Conservation (phyloP, 805 yeast species). For the Wickerhamiella brachini region DNA sequence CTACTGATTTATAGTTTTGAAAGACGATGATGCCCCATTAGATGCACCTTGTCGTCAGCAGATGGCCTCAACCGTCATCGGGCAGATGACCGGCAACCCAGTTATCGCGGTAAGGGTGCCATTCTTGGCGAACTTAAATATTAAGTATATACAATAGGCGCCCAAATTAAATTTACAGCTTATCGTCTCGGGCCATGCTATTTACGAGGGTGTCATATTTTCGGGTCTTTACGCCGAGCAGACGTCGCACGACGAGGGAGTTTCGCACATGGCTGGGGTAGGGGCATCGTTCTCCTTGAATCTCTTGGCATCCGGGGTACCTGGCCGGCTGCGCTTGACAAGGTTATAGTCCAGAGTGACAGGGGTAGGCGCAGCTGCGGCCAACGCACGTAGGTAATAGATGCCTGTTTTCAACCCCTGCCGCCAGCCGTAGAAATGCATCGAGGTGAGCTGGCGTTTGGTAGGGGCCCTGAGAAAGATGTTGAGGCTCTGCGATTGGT, state of each 20-base stretch:
- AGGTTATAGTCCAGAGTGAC: constrained; percentile 48
- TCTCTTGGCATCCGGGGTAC: background rate
- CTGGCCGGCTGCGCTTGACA: constrained; percentile 15
- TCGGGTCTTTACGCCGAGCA: constrained; percentile 2
- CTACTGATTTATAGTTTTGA: too few species aligned
- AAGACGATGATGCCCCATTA: too few species aligned
- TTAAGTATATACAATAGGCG: too few species aligned
- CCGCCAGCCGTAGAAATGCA: constrained; percentile 98
- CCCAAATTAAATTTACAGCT: too few species aligned
- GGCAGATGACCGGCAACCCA: too few species aligned
- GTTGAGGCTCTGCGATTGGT: constrained; percentile 89
- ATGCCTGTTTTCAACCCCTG: constrained; percentile 95
- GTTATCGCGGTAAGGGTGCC: too few species aligned
- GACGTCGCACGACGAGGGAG: constrained; percentile 7
- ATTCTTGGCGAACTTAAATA: too few species aligned
- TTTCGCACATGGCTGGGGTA: background rate
- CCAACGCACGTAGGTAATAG: constrained; percentile 90
- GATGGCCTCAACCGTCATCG: too few species aligned
- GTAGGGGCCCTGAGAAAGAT: constrained; percentile 77
- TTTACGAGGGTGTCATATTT: background rate
- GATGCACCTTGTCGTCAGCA: too few species aligned
- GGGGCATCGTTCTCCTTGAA: background rate
- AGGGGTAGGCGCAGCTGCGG: constrained; percentile 90
- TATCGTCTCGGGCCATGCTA: too few species aligned
- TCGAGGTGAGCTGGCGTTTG: constrained; percentile 83